Conservation (phyloP, 1,284 basidiomycete species). For the Laetiporus sulphureus region DNA sequence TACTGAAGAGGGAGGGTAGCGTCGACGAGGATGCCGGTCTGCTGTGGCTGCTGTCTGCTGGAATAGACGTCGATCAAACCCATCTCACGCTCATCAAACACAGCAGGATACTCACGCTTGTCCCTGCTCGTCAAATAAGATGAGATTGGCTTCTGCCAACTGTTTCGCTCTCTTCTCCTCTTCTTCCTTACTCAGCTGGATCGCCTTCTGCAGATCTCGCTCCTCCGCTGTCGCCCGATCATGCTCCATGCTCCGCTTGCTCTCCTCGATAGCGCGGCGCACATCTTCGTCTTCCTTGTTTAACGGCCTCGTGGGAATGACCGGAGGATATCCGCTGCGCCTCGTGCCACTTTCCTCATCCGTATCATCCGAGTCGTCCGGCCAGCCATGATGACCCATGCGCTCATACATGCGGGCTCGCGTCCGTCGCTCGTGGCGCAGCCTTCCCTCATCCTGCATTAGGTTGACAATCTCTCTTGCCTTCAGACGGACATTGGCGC, state of each 20-base stretch:
- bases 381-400: constrained; percentile 57
- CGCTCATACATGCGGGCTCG: constrained; percentile 89
- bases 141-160: constrained; percentile 67
- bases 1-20: constrained; percentile 28
- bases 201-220: constrained; percentile 69
- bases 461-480: constrained; percentile 97
- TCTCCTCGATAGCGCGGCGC: constrained; percentile 73
- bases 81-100: too few species aligned
- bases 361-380: constrained; percentile 30
- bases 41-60: constrained; percentile 3
- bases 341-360: constrained; percentile 31
- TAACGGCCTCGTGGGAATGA: neutral
- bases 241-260: constrained; percentile 62
- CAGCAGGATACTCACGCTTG: constrained; percentile 43
- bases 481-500: constrained; percentile 95
- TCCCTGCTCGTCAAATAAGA: constrained; percentile 73
- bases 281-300: constrained; percentile 47
- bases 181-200: constrained; percentile 81
- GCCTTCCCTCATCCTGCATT: constrained; percentile 75
- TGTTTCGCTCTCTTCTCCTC: constrained; percentile 63
- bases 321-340: constrained; percentile 3
- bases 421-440: constrained; percentile 75
- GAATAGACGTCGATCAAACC: too few species aligned
- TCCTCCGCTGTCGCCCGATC: constrained; percentile 70
- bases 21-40: too few species aligned